Conservation (phyloP, 805 yeast genomes). For the Lachancea sp. region DNA sequence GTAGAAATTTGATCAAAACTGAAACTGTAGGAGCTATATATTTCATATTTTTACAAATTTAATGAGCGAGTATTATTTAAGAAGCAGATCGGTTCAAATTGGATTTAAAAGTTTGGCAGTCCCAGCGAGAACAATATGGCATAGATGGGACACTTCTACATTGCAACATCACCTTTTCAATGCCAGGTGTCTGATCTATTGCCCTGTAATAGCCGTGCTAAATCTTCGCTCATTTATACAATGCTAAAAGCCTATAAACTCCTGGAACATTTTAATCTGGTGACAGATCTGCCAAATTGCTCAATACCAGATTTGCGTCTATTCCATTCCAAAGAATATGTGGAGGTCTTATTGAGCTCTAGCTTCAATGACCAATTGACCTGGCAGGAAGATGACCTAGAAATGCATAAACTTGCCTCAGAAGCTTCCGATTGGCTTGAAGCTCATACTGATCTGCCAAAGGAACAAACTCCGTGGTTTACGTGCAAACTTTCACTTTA, state of each 20-base stretch:
- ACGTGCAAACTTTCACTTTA: conserved; percentile 13
- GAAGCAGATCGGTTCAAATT: no score
- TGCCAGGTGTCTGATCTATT: conserved; percentile 29
- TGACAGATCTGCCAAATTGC: conserved; percentile 16
- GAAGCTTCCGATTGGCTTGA: conserved; percentile 14
- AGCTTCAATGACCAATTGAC: conserved; percentile 13
- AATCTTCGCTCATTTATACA: conserved; percentile 23
- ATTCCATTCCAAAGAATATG: conserved; percentile 45
- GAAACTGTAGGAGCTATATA: no score
- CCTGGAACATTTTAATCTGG: conserved; percentile 21
- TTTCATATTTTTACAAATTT: no score
- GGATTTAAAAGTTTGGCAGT: no score
- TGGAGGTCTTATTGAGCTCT: conserved; percentile 35
- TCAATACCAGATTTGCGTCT: conserved; percentile 35
- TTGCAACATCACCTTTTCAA: conserved; percentile 27
- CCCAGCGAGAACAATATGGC: background rate
- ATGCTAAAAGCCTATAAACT: conserved; percentile 22
- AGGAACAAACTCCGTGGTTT: conserved; percentile 7
- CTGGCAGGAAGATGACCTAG: conserved; percentile 10
- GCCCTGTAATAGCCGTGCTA: conserved; percentile 28
- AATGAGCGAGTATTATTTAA: no score
- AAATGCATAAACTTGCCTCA: conserved; percentile 15
- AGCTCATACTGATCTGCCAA: conserved; percentile 2
- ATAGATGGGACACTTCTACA: conserved; percentile 19
- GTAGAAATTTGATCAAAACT: no score